Percentiles rank a stretch among this genome's conserved stretches.
Conservation (phyloP, 2,329 filamentous ascomycete species). For the Sporothrix mexicana region DNA sequence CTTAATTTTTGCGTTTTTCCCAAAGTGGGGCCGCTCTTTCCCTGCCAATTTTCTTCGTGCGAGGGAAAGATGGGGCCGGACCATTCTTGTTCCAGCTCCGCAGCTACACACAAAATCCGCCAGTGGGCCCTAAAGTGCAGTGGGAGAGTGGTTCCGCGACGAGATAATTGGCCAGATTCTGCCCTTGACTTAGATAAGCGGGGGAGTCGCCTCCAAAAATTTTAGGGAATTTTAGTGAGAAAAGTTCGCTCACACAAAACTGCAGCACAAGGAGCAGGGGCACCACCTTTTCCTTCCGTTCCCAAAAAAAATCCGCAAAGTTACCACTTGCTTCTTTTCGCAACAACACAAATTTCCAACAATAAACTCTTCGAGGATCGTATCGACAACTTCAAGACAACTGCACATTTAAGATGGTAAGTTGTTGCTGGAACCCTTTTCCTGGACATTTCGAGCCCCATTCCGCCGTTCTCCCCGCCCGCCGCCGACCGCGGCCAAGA, state of each 20-base stretch:
- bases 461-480: neutral
- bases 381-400: slow-evolving; percentile 61
- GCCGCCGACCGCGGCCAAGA: slow-evolving; percentile 14
- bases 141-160: slow-evolving; percentile 5
- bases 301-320: slow-evolving; percentile 26
- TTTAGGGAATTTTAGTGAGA: neutral
- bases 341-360: slow-evolving; percentile 36
- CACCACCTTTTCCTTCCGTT: slow-evolving; percentile 29
- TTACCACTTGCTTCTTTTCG: slow-evolving; percentile 27
- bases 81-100: slow-evolving; percentile 31
- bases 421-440: slow-evolving; percentile 39
- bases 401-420: slow-evolving; percentile 65
- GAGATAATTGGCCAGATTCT: slow-evolving; percentile 15
- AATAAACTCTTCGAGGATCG: slow-evolving; percentile 69
- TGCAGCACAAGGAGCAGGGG: slow-evolving; percentile 5
- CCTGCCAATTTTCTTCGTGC: slow-evolving; percentile 35
- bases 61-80: slow-evolving; percentile 33
- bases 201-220: slow-evolving; percentile 12
- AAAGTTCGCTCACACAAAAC: slow-evolving; percentile 35
- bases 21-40: slow-evolving; percentile 8
- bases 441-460: neutral
- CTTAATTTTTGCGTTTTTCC: slow-evolving; percentile 29
- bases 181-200: slow-evolving; percentile 28
- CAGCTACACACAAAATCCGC: slow-evolving; percentile 29
- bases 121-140: slow-evolving; percentile 37